Base-by-base conservation (phyloP, 306 rosid species). In the Inga laurina region DNA sequence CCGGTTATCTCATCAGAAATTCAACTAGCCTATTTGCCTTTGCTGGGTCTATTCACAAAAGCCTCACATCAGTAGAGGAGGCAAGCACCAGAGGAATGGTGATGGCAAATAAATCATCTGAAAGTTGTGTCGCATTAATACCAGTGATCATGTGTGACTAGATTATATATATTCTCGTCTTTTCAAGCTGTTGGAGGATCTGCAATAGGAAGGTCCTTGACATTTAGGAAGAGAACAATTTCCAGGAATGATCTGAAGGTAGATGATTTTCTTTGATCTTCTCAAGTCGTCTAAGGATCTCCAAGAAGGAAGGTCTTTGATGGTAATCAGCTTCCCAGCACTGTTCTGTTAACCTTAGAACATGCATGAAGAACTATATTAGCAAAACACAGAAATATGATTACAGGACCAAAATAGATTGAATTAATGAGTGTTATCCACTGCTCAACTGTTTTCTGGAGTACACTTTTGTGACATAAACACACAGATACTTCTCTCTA, bases 301-400 rank as follows among this genome's bases (percentile, higher is more conserved):
- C 98, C 88, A 97, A 86, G 92, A 97, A 97, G 52, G 94, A 78
- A 44, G 99, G 99, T 82, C 99, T 94, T 78, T 78, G 90, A 85
- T 82, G 94, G 94, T 89, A 84, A 88, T 97, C 99, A 74, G 90
- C 71, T 32, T 91, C 87, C 99, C 99, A 97, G 85, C 98, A 94
- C 79, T 86, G 92, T 74, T 85, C 92, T 15, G 94, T 94, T 83
- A 97, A 91, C 79, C 99, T 97, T 45, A 65, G 49, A 83, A 85
- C 69, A 83, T 82, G 52, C 78, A 80, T 44, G 56, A 24, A 45
- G 21, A 72, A 72, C 45, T 22, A 5, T 24, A 72, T 72, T 24
- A 45, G 56, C 52, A 45, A 71, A 72, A 71, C 35, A 27, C 56
- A 21, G 62, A 5, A 6, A 54, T 54, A 54, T 19, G 24, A 54